phyloP scores from a whole-genome alignment of 2,329 filamentous ascomycete species.

The Fusarium mangiferae region DNA sequence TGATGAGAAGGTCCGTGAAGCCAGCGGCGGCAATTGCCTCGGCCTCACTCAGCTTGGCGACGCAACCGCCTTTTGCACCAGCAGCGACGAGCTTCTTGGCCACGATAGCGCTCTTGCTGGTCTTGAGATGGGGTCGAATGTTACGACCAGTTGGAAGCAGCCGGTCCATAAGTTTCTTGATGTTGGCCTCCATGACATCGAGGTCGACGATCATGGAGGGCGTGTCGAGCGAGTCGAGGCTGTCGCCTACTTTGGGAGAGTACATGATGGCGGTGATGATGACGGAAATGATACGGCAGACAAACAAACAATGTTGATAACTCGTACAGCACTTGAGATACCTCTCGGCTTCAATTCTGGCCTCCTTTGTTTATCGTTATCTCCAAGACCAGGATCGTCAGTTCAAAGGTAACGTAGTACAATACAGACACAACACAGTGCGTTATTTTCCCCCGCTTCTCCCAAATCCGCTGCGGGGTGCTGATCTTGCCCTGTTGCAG shows the following conservation, averaged over 20 bases:
- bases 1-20: conserved; percentile 33
- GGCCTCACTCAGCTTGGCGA: conserved; percentile 32
- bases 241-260: conserved; percentile 10
- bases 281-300: neutral
- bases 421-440: neutral
- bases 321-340: too few species aligned
- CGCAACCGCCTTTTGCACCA: conserved; percentile 30
- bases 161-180: conserved; percentile 56
- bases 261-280: neutral
- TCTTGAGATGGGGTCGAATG: conserved; percentile 32
- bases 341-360: conserved; percentile 3
- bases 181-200: conserved; percentile 62
- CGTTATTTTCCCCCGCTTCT: neutral
- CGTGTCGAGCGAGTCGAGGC: conserved; percentile 56
- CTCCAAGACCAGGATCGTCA: neutral
- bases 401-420: conserved; percentile 10
- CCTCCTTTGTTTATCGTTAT: neutral
- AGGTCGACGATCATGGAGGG: conserved; percentile 67
- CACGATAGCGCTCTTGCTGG: conserved; percentile 21
- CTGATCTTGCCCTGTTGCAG: neutral
- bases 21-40: conserved; percentile 31
- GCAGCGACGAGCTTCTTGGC: conserved; percentile 26
- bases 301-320: neutral
- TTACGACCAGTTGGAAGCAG: conserved; percentile 55
- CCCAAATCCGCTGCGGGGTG: neutral